phyloP scores from a whole-genome alignment of 2,329 filamentous ascomycete species.

The Spiromastix sp. region DNA sequence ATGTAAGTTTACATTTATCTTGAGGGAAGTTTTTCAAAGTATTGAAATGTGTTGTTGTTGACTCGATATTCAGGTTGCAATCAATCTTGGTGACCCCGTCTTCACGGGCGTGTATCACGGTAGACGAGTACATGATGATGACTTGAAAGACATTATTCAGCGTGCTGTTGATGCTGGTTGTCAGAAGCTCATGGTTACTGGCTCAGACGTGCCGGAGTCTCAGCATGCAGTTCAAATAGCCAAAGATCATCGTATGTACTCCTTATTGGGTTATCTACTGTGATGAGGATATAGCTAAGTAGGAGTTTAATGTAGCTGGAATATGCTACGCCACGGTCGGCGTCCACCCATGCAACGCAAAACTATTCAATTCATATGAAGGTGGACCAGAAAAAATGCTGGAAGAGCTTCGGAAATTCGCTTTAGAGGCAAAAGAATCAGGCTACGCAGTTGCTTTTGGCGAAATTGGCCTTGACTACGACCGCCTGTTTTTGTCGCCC shows the following conservation, averaged over 20 bases:
- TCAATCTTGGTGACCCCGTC: constrained; percentile 90
- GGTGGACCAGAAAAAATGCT: constrained; percentile 34
- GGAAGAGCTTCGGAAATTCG: constrained; percentile 54
- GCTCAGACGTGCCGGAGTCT: constrained; percentile 74
- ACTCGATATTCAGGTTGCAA: constrained; percentile 54
- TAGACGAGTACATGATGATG: constrained; percentile 47
- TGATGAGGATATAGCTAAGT: constrained; percentile 6
- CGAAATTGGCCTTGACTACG: constrained; percentile 94
- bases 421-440: constrained; percentile 46
- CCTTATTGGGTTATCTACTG: not conserved
- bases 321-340: constrained; percentile 84
- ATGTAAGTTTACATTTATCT: constrained; percentile 30
- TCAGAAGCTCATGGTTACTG: constrained; percentile 83
- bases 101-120: constrained; percentile 79
- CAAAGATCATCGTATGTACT: constrained; percentile 56
- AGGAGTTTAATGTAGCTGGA: constrained; percentile 46
- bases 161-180: constrained; percentile 71
- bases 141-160: constrained; percentile 56
- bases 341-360: constrained; percentile 83
- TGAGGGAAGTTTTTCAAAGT: not conserved
- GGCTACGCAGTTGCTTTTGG: constrained; percentile 71
- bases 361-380: constrained; percentile 57
- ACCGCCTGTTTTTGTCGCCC: constrained; percentile 73
- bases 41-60: not conserved
- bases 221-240: constrained; percentile 64